These are phyloP conservation scores for Stachybotrys chlorohalonatus DNA, from an alignment of 2,329 filamentous ascomycete genomes.

Conservation along the genomic window DNA sequence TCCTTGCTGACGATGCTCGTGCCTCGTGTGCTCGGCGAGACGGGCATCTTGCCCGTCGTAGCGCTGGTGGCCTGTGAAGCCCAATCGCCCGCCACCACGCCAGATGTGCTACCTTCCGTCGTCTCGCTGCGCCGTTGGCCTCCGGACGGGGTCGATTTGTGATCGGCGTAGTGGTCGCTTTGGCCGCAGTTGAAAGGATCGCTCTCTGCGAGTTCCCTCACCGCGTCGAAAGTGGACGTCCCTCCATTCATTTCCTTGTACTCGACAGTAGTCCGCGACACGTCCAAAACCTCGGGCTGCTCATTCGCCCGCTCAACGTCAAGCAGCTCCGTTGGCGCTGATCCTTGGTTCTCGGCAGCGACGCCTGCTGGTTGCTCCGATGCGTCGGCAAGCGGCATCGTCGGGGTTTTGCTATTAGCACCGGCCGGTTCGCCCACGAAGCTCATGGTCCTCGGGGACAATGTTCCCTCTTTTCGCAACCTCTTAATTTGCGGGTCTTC, in stretches of 20 bases:
- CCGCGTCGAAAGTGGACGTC: constrained; percentile 33
- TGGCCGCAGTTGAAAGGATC: constrained; percentile 35
- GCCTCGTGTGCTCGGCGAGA: constrained; percentile 56
- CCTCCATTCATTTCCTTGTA: constrained; percentile 36
- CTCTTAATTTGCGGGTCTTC: constrained; percentile 28
- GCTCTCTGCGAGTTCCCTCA: constrained; percentile 37
- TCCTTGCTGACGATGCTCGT: constrained; percentile 57
- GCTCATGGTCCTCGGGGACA: constrained; percentile 36
- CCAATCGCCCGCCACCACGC: constrained; percentile 48
- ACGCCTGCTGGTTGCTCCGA: neutral
- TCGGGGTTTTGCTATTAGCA: constrained; percentile 17
- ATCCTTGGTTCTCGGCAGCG: neutral
- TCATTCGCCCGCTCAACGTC: neutral
- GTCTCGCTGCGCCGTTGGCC: constrained; percentile 52
- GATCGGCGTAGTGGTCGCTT: constrained; percentile 20
- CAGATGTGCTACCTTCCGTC: constrained; percentile 50
- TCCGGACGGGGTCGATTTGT: constrained; percentile 30
- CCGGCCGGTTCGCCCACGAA: constrained; percentile 21
- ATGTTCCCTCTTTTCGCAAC: constrained; percentile 28
- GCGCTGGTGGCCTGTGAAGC: constrained; percentile 54
- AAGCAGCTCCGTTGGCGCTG: neutral
- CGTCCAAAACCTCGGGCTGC: constrained; percentile 2
- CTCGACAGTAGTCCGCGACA: constrained; percentile 13
- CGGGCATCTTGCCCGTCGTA: constrained; percentile 53
- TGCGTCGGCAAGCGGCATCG: neutral